Percentiles rank a stretch among this genome's conserved stretches.
These are phyloP conservation scores for Geotrichum ghanense DNA, from an alignment of 805 yeast genomes.

Conservation along the genomic window DNA sequence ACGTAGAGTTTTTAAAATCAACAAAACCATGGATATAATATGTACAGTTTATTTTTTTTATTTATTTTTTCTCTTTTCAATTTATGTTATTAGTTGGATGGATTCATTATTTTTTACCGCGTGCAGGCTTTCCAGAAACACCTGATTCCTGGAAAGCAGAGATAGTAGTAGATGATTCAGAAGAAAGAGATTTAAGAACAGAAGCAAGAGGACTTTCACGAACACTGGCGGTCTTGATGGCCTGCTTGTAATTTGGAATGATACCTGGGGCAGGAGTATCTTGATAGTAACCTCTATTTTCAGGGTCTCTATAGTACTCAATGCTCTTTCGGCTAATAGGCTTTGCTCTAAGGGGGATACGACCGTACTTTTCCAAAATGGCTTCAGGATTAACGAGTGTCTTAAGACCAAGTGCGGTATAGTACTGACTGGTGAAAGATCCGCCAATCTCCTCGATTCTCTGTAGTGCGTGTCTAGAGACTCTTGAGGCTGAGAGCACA, in stretches of 20 bases:
- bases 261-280: conserved; percentile 40
- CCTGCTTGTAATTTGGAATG: conserved; percentile 11
- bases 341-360: conserved; percentile 73
- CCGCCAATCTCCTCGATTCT: conserved; percentile 68
- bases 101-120: conserved; percentile 6
- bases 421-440: conserved; percentile 60
- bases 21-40: conserved; percentile 2
- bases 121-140: conserved; percentile 5
- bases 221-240: conserved; percentile 5
- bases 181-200: conserved; percentile 4
- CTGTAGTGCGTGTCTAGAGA: conserved; percentile 61
- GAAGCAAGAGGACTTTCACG: conserved; percentile 11
- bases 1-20: background rate
- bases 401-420: conserved; percentile 51
- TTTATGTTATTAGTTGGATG: no score
- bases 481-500: conserved; percentile 72
- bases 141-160: conserved; percentile 2
- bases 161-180: conserved; percentile 1
- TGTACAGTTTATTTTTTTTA: background rate
- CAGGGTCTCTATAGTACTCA: conserved; percentile 59
- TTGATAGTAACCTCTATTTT: conserved; percentile 70
- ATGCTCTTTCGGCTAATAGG: conserved; percentile 79
- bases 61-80: no score
- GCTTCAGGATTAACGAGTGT: conserved; percentile 70
- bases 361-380: conserved; percentile 58